Conservation (phyloP, 345 rosid genomes). For the Populus tremula region DNA sequence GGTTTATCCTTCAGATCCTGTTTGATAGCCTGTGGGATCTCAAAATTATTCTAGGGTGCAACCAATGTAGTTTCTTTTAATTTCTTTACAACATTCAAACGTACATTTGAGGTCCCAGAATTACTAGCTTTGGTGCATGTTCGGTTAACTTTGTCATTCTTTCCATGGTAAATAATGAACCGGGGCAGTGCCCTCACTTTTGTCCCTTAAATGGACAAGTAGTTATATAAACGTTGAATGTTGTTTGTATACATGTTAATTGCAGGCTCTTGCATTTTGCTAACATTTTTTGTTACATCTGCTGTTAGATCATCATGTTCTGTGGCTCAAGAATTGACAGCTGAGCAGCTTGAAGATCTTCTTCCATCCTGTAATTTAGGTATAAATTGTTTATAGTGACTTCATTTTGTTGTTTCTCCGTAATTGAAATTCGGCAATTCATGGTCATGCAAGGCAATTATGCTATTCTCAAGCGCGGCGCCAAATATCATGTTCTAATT, state of each 20-base stretch:
- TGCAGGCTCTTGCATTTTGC: neutral
- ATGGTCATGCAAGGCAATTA: neutral
- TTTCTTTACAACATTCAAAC: neutral
- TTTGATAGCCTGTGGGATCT: neutral
- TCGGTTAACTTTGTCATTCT: no score
- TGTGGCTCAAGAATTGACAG: constrained; percentile 50
- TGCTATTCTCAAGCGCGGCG: neutral
- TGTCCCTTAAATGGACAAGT: neutral
- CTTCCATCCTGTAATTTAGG: constrained; percentile 46
- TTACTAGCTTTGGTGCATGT: no score
- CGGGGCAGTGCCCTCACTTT: neutral
- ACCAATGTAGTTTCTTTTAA: neutral
- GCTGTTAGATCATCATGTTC: constrained; percentile 56
- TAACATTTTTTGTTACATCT: constrained; percentile 5
- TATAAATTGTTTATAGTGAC: constrained; percentile 25
- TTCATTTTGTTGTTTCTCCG: neutral
- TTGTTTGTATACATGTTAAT: neutral
- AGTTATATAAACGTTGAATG: neutral
- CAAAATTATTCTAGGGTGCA: neutral
- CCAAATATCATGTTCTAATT: neutral
- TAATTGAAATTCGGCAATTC: neutral
- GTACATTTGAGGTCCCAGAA: neutral
- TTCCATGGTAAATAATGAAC: neutral
- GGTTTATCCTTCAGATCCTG: neutral
- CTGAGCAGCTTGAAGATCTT: constrained; percentile 60